Evolutionary conservation across 768 basidiomycete species (phyloP), one percentile per base, ranked within the genome.

Genomic region (Phlebiopsis gigantea): DNA sequence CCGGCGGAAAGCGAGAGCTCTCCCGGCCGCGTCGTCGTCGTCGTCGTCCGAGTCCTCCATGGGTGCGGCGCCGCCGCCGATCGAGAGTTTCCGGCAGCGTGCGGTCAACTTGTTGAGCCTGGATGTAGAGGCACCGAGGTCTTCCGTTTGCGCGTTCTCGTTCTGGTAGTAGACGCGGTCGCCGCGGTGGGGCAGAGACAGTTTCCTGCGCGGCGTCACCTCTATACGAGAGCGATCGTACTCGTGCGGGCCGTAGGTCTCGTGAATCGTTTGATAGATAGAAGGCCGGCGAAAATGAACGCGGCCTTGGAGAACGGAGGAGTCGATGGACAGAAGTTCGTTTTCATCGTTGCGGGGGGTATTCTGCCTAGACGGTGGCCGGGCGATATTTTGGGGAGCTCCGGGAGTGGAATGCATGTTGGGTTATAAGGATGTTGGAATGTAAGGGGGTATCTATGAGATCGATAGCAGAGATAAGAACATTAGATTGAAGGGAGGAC

Each of bases 241-340:
- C 21, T 51, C 50, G n/a, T 51, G 31, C 19, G 21, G 17, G 50
- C 50, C n/a, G 21, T 41, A 51, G n/a, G 50, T 51, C 34, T 30
- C 30, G 24, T 31, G 29, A 21, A 51, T 24, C 4, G 50, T 51
- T 17, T 8, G 4, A 9, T 19, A n/a, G 6, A 34, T 19, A 22
- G 21, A 14, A 15, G 31, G 31, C 19, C 19, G 50, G 6, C 17
- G 29, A 31, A 51, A 51, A 14, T 41, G 50, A 21, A 51, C 50
- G 21, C 15, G 29, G 9, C 29, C 9, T 4, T 51, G 29, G 31
- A 51, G 50, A 4, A 39, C 31, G 34, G 50, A 39, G 9, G 31
- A 24, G 34, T 51, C 50, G 17, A 51, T 51, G 21, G 30, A 15
- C 50, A 51, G 22, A 4, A 51, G 50, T n/a, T 51, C 30, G 21